Conservation (phyloP, 371 early-diverging fungal species). For the Choanephora cucurbitarum region DNA sequence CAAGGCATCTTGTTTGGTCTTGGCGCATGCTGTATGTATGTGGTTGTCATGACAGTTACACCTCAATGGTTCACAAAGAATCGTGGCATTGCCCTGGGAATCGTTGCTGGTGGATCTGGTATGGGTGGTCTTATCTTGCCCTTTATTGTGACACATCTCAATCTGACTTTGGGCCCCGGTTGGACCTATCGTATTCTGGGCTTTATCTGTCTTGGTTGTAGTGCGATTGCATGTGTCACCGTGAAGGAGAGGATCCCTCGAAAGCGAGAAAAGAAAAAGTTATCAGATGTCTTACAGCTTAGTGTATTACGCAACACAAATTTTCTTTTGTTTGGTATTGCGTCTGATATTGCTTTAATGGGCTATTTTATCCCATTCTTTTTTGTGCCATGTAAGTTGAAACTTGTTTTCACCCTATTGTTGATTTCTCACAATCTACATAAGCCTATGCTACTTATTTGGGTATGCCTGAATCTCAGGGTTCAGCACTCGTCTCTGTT, state of each 20-base stretch:
- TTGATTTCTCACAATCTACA: too few relatives aligned
- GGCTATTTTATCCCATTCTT: conserved; percentile 35
- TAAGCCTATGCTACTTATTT: conserved; percentile 25
- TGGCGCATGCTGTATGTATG: conserved; percentile 47
- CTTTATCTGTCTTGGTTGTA: conserved; percentile 39
- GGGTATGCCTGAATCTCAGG: conserved; percentile 27
- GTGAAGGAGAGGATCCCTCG: conserved; percentile 38
- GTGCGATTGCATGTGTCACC: conserved; percentile 24
- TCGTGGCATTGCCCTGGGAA: conserved; percentile 73
- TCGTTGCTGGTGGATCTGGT: conserved; percentile 82
- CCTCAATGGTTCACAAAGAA: conserved; percentile 76
- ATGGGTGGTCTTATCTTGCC: conserved; percentile 76
- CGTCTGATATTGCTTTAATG: conserved; percentile 25
- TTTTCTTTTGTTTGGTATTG: conserved; percentile 25
- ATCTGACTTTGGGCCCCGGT: conserved; percentile 53
- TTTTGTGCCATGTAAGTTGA: conserved; percentile 30
- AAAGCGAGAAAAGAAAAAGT: conserved; percentile 14
- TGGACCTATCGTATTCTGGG: conserved; percentile 64
- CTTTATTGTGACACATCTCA: conserved; percentile 60
- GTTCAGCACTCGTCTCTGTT: conserved; percentile 24
- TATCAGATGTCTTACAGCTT: conserved; percentile 6
- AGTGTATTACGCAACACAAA: conserved; percentile 10
- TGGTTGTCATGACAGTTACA: conserved; percentile 46
- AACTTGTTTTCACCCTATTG: too few relatives aligned
- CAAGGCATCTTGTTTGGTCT: conserved; percentile 35